Base-by-base conservation (phyloP, 345 rosid genomes). In the Ceriops zippeliana region DNA sequence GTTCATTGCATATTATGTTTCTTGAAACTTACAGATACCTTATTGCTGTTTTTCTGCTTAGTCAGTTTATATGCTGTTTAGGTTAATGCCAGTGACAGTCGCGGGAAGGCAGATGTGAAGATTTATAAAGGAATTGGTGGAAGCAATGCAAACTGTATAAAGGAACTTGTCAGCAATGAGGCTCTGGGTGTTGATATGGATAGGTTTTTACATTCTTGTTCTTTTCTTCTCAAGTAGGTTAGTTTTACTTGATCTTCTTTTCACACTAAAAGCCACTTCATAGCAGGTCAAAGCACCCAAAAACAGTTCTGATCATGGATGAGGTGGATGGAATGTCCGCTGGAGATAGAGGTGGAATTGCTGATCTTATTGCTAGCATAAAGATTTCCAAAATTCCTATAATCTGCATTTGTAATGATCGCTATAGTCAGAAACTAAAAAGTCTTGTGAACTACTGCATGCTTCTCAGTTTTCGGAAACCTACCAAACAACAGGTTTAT, bases 281-380 rank as follows among this genome's bases (percentile, higher is more conserved):
- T 77, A 79, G 32, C 80, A 95, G 99, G 79, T 82, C 87, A 58
- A 89, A 87, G 78, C 86, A 78, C 76, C 84, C 81, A 22, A 95
- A 90, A 69, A 79, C 92, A 59, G 99, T 91, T 75, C 85, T 95
- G 58, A 88, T 95, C 71, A 95, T 95, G 99, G 99, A 95, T 75
- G 99, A 95, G 87, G 97, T 91, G 35, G 97, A 95, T 88, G 99
- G 99, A 60, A 95, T 95, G 99, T 95, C 99, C 66, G 99, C 99
- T 60, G 99, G 99, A 58, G 99, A 95, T 79, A 86, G 99, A 82
- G 97, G 97, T 71, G 99, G 99, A 79, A 73, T 95, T 73, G 92
- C 97, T 27, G 99, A 95, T 78, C 97, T 95, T 74, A 91, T 95
- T 76, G 97, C 95, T 51, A 95, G 97, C 84, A 88, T 95, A 82